Base-by-base conservation (phyloP, 1,139 yeast genomes). In the Candida anutae region DNA sequence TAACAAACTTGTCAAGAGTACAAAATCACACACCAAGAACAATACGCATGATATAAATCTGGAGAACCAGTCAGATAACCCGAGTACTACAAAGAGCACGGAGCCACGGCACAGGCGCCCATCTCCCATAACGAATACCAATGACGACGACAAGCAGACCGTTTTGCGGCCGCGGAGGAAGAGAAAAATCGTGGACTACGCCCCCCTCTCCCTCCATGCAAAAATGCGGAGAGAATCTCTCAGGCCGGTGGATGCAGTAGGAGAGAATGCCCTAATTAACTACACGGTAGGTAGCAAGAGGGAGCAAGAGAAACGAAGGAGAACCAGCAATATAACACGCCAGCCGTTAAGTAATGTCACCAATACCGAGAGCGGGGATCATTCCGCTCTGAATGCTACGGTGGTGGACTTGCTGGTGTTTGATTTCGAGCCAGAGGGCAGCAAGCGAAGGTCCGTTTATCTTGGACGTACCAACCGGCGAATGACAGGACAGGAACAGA, bases 181-280 rank as follows among this genome's bases (percentile, higher is more conserved):
- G 23, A 62, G 74, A 4, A 69, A 66, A 39, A 63, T 69, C 6
- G 74, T 83, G 5, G 76, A 76, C 45, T 84, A 83, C 45, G 75
- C 76, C 11, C 65, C 77, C 19, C 84, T 90, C 0, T 74, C 88
- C 1, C 49, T 80, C 30, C 62, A 79, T 21, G 71, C 69, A 11
- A 83, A 82, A 43, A 68, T 80, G 77, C 67, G 94, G 44, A 62
- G 94, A 38, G 76, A 77, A 22, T 65, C 79, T 0, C 79, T 62
- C 21, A 63, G 65, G 37, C 55, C 77, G 26, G 70, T 70, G 6
- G 81, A 76, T 46, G 87, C 87, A 2, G 59, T 58, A 3, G 52
- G 52, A 4, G 51, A 45, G 11, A 40, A 50, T 27, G 55, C 48
- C 5, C 38, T 51, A 64, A 32, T 76, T 78, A 39, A 80, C 69